Conservation (phyloP, 768 basidiomycete species). For the Kwoniella bestiolae region DNA sequence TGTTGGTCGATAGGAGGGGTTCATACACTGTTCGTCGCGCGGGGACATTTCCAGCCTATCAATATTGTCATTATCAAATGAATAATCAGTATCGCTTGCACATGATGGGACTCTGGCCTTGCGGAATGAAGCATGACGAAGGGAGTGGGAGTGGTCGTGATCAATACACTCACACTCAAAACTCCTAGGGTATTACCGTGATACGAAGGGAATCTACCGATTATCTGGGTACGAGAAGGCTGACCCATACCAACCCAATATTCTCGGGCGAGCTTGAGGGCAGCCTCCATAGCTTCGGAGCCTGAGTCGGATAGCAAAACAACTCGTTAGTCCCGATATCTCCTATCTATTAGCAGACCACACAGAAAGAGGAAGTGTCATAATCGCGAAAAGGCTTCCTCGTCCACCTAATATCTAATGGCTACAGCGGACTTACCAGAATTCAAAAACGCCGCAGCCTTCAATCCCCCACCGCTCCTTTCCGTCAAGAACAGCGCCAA, state of each 20-base stretch:
- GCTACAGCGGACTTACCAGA: slow-evolving; percentile 5
- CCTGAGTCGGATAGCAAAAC: no score
- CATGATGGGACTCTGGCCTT: no score
- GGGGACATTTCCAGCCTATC: slow-evolving; percentile 17
- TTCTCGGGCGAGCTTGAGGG: slow-evolving; percentile 39
- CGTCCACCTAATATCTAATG: neutral
- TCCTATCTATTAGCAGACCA: neutral
- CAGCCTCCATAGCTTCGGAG: slow-evolving; percentile 41
- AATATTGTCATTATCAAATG: neutral
- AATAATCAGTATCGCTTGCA: neutral
- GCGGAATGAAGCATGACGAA: no score
- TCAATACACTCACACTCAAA: slow-evolving; percentile 22
- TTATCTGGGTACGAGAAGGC: slow-evolving; percentile 29
- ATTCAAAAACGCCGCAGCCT: slow-evolving; percentile 20
- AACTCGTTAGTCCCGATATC: neutral
- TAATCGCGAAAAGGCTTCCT: neutral
- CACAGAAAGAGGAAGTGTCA: neutral
- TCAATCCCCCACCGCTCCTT: slow-evolving; percentile 2
- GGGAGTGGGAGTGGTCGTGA: no score
- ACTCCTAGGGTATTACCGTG: slow-evolving; percentile 44
- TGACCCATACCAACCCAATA: slow-evolving; percentile 39
- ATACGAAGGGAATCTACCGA: slow-evolving; percentile 37
- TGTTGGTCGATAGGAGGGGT: slow-evolving; percentile 17
- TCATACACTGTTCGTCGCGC: slow-evolving; percentile 25
- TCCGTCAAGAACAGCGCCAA: slow-evolving; percentile 26